Percentiles rank a stretch among this genome's conserved stretches.
Evolutionary conservation across 371 early-diverging fungal genomes (phyloP).

Genomic region (Mortierella sp.): DNA sequence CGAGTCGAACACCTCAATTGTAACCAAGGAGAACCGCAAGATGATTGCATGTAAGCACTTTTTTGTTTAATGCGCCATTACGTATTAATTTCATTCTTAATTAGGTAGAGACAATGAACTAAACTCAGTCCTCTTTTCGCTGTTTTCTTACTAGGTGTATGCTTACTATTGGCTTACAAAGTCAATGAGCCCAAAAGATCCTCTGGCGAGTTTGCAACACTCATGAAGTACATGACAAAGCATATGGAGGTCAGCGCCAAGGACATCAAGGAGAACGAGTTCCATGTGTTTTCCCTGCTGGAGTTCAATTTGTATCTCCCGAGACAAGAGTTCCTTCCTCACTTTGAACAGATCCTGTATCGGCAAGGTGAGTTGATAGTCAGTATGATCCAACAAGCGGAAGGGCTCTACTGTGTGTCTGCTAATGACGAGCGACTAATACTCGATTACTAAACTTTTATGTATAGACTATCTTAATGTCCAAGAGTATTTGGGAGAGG

Average conservation of each 20-base stretch:
- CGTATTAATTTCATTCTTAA: too few relatives aligned
- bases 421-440: background rate
- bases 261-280: slow-evolving; percentile 89
- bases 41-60: slow-evolving; percentile 80
- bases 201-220: slow-evolving; percentile 58
- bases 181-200: slow-evolving; percentile 90
- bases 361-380: slow-evolving; percentile 42
- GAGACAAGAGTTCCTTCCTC: slow-evolving; percentile 86
- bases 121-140: slow-evolving; percentile 13
- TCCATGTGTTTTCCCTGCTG: slow-evolving; percentile 86
- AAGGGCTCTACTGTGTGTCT: background rate
- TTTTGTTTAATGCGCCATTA: too few relatives aligned
- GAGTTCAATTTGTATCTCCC: slow-evolving; percentile 91
- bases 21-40: slow-evolving; percentile 84
- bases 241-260: slow-evolving; percentile 82
- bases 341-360: slow-evolving; percentile 84
- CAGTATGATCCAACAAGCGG: too few relatives aligned
- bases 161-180: slow-evolving; percentile 85
- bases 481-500: slow-evolving; percentile 68
- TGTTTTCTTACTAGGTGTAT: slow-evolving; percentile 72
- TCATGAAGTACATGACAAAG: slow-evolving; percentile 70
- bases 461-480: slow-evolving; percentile 62
- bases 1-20: slow-evolving; percentile 63
- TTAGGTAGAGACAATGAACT: too few relatives aligned
- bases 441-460: background rate